Evolutionary conservation across 2,329 filamentous ascomycete species (phyloP).

Genomic region (Dactylonectria macrodidyma): DNA sequence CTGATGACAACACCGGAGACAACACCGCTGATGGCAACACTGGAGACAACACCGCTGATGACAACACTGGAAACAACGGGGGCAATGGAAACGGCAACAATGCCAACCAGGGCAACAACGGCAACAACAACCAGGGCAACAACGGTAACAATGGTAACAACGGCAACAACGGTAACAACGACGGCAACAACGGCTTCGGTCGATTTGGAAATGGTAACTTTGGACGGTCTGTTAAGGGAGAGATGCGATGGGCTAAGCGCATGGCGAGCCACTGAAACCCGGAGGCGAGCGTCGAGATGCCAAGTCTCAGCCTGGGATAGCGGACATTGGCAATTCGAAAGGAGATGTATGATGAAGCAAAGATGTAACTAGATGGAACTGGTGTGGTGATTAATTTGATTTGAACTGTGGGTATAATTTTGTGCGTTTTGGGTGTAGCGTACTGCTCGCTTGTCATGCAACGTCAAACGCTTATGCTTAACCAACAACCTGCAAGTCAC

Average conservation of each 20-base stretch:
- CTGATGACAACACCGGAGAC: slow-evolving; percentile 18
- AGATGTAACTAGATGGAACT: neutral
- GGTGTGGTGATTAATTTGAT: slow-evolving; percentile 5
- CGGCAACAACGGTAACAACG: slow-evolving; percentile 8
- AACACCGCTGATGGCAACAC: slow-evolving; percentile 13
- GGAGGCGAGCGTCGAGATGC: neutral
- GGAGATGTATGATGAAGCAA: slow-evolving; percentile 8
- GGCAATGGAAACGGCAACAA: slow-evolving; percentile 1
- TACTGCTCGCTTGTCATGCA: slow-evolving; percentile 1
- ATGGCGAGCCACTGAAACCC: slow-evolving; percentile 4
- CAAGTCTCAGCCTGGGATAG: slow-evolving; percentile 10
- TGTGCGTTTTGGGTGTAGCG: slow-evolving; percentile 13
- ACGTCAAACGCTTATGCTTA: neutral
- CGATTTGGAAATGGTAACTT: slow-evolving; percentile 15
- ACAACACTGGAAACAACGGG: neutral
- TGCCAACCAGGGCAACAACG: slow-evolving; percentile 16
- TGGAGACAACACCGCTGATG: slow-evolving; percentile 2
- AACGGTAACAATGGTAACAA: too few species aligned
- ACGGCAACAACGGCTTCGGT: slow-evolving; percentile 20
- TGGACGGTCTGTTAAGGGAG: slow-evolving; percentile 1
- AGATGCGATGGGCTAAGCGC: slow-evolving; percentile 33
- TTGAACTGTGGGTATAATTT: slow-evolving; percentile 18
- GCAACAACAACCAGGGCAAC: neutral
- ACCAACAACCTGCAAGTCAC: slow-evolving; percentile 1
- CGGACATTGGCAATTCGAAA: neutral